A percentile compares a stretch with the other conserved stretches of the same genome.
Evolutionary conservation across 2,329 filamentous ascomycete genomes (phyloP).

Genomic region (Aspergillus terreus): DNA sequence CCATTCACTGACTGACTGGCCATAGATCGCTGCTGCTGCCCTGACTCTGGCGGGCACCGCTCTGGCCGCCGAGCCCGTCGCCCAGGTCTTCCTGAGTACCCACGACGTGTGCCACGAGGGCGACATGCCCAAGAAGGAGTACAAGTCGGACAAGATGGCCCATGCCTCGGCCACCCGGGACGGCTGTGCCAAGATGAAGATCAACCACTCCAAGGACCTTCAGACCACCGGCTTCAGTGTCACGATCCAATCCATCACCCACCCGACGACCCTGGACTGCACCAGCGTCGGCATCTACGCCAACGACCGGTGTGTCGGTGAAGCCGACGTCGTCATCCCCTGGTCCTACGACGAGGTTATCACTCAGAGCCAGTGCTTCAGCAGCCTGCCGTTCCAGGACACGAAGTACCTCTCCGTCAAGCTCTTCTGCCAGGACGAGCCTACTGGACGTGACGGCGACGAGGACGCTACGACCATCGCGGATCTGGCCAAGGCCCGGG

Average conservation of each 20-base stretch:
- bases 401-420: conserved; percentile 2
- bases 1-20: not conserved
- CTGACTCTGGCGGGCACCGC: conserved; percentile 10
- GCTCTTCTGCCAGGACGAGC: conserved; percentile 9
- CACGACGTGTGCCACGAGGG: conserved; percentile 11
- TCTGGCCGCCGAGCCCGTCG: conserved; percentile 13
- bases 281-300: conserved; percentile 12
- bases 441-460: not conserved
- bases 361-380: conserved; percentile 6
- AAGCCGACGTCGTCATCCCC: conserved; percentile 9
- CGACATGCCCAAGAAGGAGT: not conserved
- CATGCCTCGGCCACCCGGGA: conserved; percentile 5
- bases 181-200: conserved; percentile 13
- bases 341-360: conserved; percentile 1
- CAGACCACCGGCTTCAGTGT: conserved; percentile 14
- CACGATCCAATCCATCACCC: conserved; percentile 7
- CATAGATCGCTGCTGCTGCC: conserved; percentile 10
- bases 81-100: conserved; percentile 7
- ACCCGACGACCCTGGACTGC: conserved; percentile 8
- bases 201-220: conserved; percentile 13
- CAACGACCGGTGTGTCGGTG: conserved; percentile 12
- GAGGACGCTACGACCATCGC: not conserved
- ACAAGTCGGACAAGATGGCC: not conserved
- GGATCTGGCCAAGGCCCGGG: not conserved
- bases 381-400: conserved; percentile 5